Conservation (phyloP, 139 green algal genomes). For the Micractinium conductrix region DNA sequence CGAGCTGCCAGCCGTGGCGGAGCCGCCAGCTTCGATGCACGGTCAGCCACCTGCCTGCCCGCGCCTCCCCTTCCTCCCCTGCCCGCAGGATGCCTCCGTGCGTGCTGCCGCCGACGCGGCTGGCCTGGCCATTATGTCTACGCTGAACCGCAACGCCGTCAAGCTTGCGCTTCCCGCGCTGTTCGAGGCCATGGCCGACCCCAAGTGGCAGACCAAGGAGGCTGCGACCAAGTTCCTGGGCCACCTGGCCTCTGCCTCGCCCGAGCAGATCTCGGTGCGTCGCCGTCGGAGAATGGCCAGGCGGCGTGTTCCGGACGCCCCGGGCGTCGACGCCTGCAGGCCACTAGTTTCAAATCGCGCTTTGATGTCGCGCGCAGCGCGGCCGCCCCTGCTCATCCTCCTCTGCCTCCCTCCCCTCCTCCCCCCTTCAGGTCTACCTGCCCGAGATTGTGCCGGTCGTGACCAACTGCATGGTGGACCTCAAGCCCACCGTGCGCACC, state of each 20-base stretch:
- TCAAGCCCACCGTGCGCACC: constrained; percentile 59
- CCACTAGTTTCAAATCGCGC: too few species aligned
- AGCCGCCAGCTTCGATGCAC: neutral
- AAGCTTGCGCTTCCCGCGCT: constrained; percentile 44
- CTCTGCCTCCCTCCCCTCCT: neutral
- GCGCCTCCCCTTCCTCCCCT: neutral
- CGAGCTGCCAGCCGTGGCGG: too few species aligned
- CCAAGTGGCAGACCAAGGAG: constrained; percentile 78
- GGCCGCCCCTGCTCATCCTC: neutral
- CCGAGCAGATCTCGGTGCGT: constrained; percentile 60
- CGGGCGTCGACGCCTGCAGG: too few species aligned
- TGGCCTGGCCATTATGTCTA: constrained; percentile 13
- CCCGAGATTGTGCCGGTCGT: constrained; percentile 82
- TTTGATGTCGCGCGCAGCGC: too few species aligned
- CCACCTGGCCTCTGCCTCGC: constrained; percentile 57
- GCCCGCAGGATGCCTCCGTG: constrained; percentile 35
- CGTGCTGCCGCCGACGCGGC: constrained; percentile 36
- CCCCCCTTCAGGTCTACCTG: constrained; percentile 49
- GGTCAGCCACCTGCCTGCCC: neutral
- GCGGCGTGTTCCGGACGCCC: too few species aligned
- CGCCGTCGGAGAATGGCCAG: too few species aligned
- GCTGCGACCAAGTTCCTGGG: constrained; percentile 68
- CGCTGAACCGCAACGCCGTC: constrained; percentile 43
- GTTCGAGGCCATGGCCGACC: constrained; percentile 29
- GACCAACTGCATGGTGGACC: constrained; percentile 71